phyloP scores from a whole-genome alignment of 2,329 filamentous ascomycete species.

The Penicillium corylophilum region DNA sequence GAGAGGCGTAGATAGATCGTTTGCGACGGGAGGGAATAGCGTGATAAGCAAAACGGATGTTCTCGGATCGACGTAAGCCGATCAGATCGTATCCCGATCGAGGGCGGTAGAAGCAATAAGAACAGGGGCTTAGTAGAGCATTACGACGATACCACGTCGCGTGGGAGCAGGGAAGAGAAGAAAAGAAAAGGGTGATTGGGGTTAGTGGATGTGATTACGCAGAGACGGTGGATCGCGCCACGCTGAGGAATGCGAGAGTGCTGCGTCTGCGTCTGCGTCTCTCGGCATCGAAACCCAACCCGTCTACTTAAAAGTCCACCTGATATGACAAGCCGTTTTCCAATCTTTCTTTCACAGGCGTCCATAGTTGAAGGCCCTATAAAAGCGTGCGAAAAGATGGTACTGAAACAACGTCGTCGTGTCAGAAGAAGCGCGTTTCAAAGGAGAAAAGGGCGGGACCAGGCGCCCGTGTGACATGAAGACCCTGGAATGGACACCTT shows the following conservation, averaged over 20 bases:
- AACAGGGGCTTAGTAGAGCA: background rate
- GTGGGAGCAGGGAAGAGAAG: background rate
- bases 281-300: background rate
- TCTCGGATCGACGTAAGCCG: slow-evolving; percentile 20
- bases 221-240: slow-evolving; percentile 12
- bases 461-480: slow-evolving; percentile 1
- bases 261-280: background rate
- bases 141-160: slow-evolving; percentile 15
- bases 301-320: background rate
- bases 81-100: slow-evolving; percentile 21
- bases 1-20: background rate
- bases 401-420: slow-evolving; percentile 9
- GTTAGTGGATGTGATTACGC: slow-evolving; percentile 20
- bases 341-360: background rate
- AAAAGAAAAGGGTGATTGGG: slow-evolving; percentile 8
- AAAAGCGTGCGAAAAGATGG: background rate
- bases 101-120: slow-evolving; percentile 4
- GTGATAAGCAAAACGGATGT: slow-evolving; percentile 19
- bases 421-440: slow-evolving; percentile 7
- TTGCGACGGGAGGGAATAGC: slow-evolving; percentile 14
- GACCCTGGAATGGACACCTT: background rate
- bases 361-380: background rate
- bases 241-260: slow-evolving; percentile 18
- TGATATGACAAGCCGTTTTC: background rate
- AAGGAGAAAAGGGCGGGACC: background rate